Conservation (phyloP, 23 red algal species). For the Gracilaria vermiculophylla region DNA sequence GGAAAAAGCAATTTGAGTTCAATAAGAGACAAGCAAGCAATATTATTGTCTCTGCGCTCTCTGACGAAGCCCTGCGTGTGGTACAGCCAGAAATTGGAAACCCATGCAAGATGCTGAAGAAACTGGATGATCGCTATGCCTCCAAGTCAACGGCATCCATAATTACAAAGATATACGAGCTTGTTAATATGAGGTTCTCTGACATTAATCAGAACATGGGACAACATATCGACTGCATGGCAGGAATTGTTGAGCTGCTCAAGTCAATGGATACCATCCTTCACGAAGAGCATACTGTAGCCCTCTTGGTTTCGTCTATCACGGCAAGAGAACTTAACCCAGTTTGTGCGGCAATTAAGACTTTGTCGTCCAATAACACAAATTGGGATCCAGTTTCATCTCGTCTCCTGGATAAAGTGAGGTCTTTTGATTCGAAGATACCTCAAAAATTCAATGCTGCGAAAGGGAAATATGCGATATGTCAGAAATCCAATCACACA, state of each 20-base stretch:
- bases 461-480: not conserved
- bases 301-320: slow-evolving; percentile 17
- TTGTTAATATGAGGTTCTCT: not conserved
- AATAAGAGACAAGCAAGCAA: slow-evolving; percentile 11
- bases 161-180: slow-evolving; percentile 24
- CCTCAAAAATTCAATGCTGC: not conserved
- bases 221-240: slow-evolving; percentile 22
- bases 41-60: not conserved
- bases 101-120: slow-evolving; percentile 9
- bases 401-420: slow-evolving; percentile 2
- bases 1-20: not conserved
- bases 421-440: not conserved
- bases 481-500: not conserved
- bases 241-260: not conserved
- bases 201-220: not conserved
- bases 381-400: slow-evolving; percentile 19
- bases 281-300: slow-evolving; percentile 2
- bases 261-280: not conserved
- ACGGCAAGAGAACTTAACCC: not conserved
- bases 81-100: not conserved
- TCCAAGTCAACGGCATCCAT: not conserved
- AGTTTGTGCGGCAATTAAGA: slow-evolving; percentile 46
- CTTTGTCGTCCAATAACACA: not conserved
- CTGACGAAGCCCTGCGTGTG: slow-evolving; percentile 7
- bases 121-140: slow-evolving; percentile 7